These are phyloP conservation scores for Arthrobotrys musiformis DNA, from an alignment of 2,329 filamentous ascomycete species.

Conservation along the genomic window DNA sequence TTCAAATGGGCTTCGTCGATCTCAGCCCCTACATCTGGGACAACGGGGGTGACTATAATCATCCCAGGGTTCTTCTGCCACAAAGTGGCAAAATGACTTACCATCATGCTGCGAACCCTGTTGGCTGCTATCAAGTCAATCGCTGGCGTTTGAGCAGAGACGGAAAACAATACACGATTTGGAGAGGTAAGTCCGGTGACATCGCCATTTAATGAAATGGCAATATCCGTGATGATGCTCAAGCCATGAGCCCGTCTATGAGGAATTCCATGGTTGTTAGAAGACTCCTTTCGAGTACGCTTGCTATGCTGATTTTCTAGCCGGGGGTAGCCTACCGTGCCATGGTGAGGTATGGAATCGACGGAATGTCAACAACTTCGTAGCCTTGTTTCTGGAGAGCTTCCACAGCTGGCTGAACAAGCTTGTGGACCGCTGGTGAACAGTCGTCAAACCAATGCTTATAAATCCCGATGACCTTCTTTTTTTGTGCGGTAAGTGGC, in stretches of 20 bases:
- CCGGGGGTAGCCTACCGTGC: conserved; percentile 29
- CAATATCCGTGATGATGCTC: conserved; percentile 78
- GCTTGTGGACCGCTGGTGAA: conserved; percentile 71
- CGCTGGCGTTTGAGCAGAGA: conserved; percentile 73
- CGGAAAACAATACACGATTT: conserved; percentile 76
- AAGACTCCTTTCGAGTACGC: not conserved
- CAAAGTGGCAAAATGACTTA: conserved; percentile 79
- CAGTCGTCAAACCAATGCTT: conserved; percentile 76
- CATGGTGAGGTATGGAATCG: conserved; percentile 68
- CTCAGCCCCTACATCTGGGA: conserved; percentile 64
- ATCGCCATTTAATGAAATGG: conserved; percentile 65
- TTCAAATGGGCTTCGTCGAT: conserved; percentile 43
- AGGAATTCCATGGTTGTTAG: not conserved
- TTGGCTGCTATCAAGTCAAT: conserved; percentile 78
- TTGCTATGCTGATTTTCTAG: no score
- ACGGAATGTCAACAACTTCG: conserved; percentile 69
- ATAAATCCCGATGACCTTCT: conserved; percentile 77
- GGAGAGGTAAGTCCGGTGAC: conserved; percentile 70
- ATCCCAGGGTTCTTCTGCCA: conserved; percentile 78
- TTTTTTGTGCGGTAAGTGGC: conserved; percentile 61
- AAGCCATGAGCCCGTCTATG: conserved; percentile 78
- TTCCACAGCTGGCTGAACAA: conserved; percentile 68
- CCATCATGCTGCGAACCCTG: conserved; percentile 77
- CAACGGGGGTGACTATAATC: conserved; percentile 81
- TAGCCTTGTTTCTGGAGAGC: conserved; percentile 70